Evolutionary conservation across 1,284 basidiomycete genomes (phyloP).

Genomic region (Austroboletus niveus): DNA sequence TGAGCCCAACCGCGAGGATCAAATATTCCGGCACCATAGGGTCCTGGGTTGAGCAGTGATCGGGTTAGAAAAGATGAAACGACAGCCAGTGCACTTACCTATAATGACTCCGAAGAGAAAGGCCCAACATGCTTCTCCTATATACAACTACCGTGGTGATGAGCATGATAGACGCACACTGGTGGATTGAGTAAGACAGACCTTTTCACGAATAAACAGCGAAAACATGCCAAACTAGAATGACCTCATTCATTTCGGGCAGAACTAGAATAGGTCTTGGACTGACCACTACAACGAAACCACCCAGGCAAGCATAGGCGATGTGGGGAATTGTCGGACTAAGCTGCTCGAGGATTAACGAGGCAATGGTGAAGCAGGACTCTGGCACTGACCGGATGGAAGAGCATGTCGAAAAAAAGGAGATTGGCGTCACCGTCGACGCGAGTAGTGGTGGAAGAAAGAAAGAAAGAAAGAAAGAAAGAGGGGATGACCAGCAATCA

Average conservation of each 20-base stretch:
- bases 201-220: constrained; percentile 88
- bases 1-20: constrained; percentile 83
- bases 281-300: constrained; percentile 75
- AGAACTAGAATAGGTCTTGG: background rate
- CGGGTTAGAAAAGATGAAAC: background rate
- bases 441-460: constrained; percentile 5
- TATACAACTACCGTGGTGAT: constrained; percentile 62
- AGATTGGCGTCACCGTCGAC: background rate
- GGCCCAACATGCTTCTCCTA: constrained; percentile 96
- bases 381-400: constrained; percentile 26
- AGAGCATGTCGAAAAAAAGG: constrained; percentile 17
- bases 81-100: constrained; percentile 40
- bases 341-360: constrained; percentile 46
- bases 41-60: constrained; percentile 49
- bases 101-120: constrained; percentile 95
- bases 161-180: constrained; percentile 4
- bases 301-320: constrained; percentile 81
- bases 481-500: background rate
- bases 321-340: constrained; percentile 70
- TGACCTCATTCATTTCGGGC: background rate
- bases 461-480: background rate
- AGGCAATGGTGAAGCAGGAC: background rate
- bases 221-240: constrained; percentile 91
- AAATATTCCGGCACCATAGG: constrained; percentile 84
- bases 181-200: constrained; percentile 27